A percentile compares a stretch with the other conserved stretches of the same genome.
phyloP scores from a whole-genome alignment of 805 yeast genomes.

The Cyberlindnera maritima region DNA sequence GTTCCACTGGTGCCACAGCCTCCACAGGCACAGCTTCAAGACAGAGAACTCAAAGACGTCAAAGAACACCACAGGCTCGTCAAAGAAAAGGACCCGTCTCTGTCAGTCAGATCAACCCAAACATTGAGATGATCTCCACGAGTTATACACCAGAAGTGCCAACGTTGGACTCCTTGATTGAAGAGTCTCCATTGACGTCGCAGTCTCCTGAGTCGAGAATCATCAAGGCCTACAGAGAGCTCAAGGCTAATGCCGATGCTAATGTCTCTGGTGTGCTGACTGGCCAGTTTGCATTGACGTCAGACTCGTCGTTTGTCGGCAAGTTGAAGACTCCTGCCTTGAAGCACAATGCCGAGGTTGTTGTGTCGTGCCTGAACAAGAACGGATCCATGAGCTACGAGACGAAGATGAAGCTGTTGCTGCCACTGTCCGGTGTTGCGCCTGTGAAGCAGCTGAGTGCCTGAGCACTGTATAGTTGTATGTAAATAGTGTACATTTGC shows the following conservation, averaged over 20 bases:
- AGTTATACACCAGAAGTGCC: constrained; percentile 21
- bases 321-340: constrained; percentile 20
- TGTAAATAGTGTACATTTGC: constrained; percentile 5
- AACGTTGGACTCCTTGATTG: constrained; percentile 14
- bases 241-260: constrained; percentile 13
- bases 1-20: constrained; percentile 1
- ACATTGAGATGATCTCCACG: constrained; percentile 17
- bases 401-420: constrained; percentile 25
- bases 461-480: no score
- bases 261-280: constrained; percentile 20
- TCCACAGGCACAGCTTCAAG: constrained; percentile 8
- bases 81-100: background rate
- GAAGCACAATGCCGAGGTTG: constrained; percentile 26
- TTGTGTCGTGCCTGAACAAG: constrained; percentile 25
- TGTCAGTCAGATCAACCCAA: constrained; percentile 15
- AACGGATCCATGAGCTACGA: constrained; percentile 22
- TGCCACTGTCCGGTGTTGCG: constrained; percentile 28
- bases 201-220: constrained; percentile 23
- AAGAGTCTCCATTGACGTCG: constrained; percentile 19
- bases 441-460: constrained; percentile 26
- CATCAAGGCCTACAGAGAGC: constrained; percentile 20
- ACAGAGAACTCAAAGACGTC: constrained; percentile 8
- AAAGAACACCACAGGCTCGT: constrained; percentile 1
- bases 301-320: constrained; percentile 8
- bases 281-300: constrained; percentile 15